A percentile compares a stretch with the other conserved stretches of the same genome.
Conservation (phyloP, 1,284 basidiomycete species). For the Athelia psychrophila region DNA sequence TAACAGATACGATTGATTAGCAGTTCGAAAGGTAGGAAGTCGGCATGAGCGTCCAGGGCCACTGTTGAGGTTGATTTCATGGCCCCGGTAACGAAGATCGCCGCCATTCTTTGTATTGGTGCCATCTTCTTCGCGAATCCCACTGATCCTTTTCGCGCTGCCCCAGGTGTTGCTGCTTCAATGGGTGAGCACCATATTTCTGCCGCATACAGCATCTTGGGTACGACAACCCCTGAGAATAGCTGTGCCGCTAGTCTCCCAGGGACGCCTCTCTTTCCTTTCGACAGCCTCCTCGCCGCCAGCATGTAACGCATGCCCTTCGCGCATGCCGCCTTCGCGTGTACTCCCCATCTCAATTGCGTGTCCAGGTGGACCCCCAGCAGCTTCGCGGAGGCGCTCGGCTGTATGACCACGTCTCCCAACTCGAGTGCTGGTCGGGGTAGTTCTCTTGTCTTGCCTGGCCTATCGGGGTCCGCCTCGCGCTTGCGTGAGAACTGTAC, state of each 20-base stretch:
- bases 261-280: conserved; percentile 17
- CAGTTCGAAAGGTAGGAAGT: conserved; percentile 14
- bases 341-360: conserved; percentile 29
- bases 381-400: conserved; percentile 21
- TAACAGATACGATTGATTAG: conserved; percentile 11
- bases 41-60: conserved; percentile 15
- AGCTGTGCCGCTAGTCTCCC: conserved; percentile 13
- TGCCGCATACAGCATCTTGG: conserved; percentile 31
- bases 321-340: conserved; percentile 20
- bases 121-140: conserved; percentile 4
- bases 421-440: background rate
- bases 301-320: conserved; percentile 25
- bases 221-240: conserved; percentile 26
- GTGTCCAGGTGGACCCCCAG: conserved; percentile 34
- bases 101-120: conserved; percentile 13
- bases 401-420: conserved; percentile 4
- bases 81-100: conserved; percentile 16
- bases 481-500: conserved; percentile 11
- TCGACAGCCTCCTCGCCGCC: conserved; percentile 19
- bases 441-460: conserved; percentile 1
- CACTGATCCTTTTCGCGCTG: conserved; percentile 5
- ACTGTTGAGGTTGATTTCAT: conserved; percentile 17
- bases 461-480: conserved; percentile 1
- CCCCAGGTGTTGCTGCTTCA: background rate
- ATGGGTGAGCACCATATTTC: conserved; percentile 26